Evolutionary conservation across 2,329 filamentous ascomycete genomes (phyloP).

Genomic region (Colletotrichum tabaci): DNA sequence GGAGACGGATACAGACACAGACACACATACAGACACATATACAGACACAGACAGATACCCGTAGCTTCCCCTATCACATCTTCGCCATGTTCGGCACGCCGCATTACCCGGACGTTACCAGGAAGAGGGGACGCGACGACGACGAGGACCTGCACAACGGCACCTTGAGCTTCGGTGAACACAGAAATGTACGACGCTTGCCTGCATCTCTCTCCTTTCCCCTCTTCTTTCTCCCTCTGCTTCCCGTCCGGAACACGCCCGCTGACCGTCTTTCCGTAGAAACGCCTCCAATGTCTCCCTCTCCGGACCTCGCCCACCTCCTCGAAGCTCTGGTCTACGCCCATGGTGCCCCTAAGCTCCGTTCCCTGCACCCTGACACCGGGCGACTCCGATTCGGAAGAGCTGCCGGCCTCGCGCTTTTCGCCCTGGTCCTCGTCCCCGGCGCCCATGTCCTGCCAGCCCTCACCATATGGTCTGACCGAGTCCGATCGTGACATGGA

Average conservation of each 20-base stretch:
- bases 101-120: conserved; percentile 20
- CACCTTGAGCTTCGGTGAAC: conserved; percentile 63
- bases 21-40: conserved; percentile 3
- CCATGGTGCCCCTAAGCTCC: conserved; percentile 37
- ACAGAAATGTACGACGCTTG: conserved; percentile 61
- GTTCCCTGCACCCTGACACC: conserved; percentile 53
- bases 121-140: conserved; percentile 53
- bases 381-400: conserved; percentile 58
- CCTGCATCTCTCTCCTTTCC: background rate
- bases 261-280: conserved; percentile 54
- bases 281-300: conserved; percentile 69
- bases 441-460: conserved; percentile 45
- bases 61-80: background rate
- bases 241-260: background rate
- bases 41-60: conserved; percentile 1
- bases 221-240: background rate
- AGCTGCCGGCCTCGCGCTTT: conserved; percentile 52
- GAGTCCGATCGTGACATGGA: conserved; percentile 62
- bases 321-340: conserved; percentile 47
- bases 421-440: conserved; percentile 51
- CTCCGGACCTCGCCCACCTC: conserved; percentile 62
- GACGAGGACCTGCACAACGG: conserved; percentile 58
- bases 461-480: conserved; percentile 40
- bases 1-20: background rate
- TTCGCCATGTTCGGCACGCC: conserved; percentile 31